Base-by-base conservation (phyloP, 2,329 filamentous ascomycete genomes). In the Venturia oleaginea region DNA sequence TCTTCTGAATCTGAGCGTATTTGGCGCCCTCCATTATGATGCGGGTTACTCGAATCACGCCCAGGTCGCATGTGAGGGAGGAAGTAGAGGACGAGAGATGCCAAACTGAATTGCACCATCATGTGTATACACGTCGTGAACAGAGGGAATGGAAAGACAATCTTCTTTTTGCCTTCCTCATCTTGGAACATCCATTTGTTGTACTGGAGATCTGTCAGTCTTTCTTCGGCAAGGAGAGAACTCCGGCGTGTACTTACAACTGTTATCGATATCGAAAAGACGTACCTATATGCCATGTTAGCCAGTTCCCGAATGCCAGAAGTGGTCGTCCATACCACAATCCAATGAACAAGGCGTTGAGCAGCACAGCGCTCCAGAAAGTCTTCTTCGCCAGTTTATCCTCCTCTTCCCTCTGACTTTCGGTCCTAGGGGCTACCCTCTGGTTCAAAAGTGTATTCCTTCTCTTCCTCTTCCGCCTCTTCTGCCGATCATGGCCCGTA, bases 141-240 rank as follows among this genome's bases (percentile, higher is more conserved):
- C 61, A 99, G 83, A 46, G 94, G 94, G 72, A 94, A 97, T 62
- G 90, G 87, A 74, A 99, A 99, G 76, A 97, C 88, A 69, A 95
- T 72, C 66, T 57, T 66, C 65, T 24, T 27, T 54, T 57, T 30
- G 19, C 24, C 43, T 27, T 63, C 55, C 19, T 74, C 73, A 61
- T 88, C 84, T 67, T 88, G 84, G 78, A 99, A 97, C 93, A 99
- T 97, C 94, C 94, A 97, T 79, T 97, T 97, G 83, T 99, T 99
- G 81, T 97, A 99, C 88, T 94, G 70, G 43, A 64, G 27, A 42
- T 15, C 61, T 64, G 65, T 32, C 17, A 68, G 74, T 19, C 46
- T 59, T 42, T 59, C 27, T 65, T 51, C 30, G 11, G 51, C 13
- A 24, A 13, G 40, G n/a, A 15, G 32, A 19, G 30, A 30, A 11